Evolutionary conservation across 2,329 filamentous ascomycete genomes (phyloP).

Genomic region (Xylariales sp.): DNA sequence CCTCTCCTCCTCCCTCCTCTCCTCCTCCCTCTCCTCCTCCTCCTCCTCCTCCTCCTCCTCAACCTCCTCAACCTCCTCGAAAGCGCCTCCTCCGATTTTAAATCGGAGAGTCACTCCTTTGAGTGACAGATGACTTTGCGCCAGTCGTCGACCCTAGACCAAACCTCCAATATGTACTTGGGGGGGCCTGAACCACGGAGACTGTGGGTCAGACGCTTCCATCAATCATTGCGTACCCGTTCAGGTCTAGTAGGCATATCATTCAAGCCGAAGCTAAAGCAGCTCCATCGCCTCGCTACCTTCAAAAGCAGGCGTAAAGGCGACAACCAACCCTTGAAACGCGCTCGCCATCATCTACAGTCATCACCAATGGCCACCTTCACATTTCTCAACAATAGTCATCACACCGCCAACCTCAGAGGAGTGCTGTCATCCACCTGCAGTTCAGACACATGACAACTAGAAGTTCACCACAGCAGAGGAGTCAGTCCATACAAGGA

Average conservation of each 20-base stretch:
- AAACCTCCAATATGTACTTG: neutral
- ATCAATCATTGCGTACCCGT: constrained; percentile 6
- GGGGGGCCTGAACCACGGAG: constrained; percentile 5
- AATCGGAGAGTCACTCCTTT: neutral
- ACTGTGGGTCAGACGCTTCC: constrained; percentile 7
- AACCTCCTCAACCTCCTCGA: neutral
- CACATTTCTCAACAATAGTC: too few species aligned
- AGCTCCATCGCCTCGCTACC: constrained; percentile 3
- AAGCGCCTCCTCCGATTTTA: constrained; percentile 3
- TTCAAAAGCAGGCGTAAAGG: too few species aligned
- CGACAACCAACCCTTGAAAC: too few species aligned
- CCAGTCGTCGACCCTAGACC: constrained; percentile 1
- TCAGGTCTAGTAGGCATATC: constrained; percentile 8
- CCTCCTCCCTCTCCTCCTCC: too few species aligned
- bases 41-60: too few species aligned
- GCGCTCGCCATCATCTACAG: too few species aligned
- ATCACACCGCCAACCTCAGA: too few species aligned
- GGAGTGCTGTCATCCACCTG: too few species aligned
- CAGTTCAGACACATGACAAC: too few species aligned
- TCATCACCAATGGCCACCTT: too few species aligned
- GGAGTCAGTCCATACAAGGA: too few species aligned
- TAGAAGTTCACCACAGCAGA: too few species aligned
- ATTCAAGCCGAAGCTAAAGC: constrained; percentile 5
- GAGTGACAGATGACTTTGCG: neutral
- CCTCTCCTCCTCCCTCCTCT: neutral